Evolutionary conservation across 2,329 filamentous ascomycete genomes (phyloP).

Genomic region (Neofusicoccum sp.): DNA sequence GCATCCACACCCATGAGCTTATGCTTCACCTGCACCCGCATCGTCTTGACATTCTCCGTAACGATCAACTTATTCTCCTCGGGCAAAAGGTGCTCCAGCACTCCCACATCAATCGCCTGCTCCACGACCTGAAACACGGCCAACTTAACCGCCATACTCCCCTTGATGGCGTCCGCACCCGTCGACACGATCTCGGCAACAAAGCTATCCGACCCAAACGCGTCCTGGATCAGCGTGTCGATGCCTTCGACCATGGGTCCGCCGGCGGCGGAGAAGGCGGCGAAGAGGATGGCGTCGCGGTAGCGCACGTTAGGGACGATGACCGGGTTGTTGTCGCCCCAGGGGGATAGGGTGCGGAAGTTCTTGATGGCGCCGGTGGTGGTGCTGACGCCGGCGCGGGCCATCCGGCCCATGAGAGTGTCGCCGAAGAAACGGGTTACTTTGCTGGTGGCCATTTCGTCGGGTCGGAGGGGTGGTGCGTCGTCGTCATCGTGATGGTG

Average conservation of each 20-base stretch:
- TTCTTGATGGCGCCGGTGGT: conserved; percentile 35
- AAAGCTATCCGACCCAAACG: conserved; percentile 36
- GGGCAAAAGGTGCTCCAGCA: conserved; percentile 38
- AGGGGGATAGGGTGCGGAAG: conserved; percentile 33
- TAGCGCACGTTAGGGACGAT: conserved; percentile 40
- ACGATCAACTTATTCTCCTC: conserved; percentile 40
- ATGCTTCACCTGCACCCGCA: conserved; percentile 39
- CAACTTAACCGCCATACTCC: conserved; percentile 32
- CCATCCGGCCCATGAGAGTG: conserved; percentile 37
- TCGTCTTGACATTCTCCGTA: conserved; percentile 35
- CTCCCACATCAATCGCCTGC: conserved; percentile 40
- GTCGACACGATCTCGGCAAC: conserved; percentile 34
- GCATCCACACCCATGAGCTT: conserved; percentile 43
- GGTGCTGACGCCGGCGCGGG: conserved; percentile 34
- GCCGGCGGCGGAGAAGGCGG: conserved; percentile 37
- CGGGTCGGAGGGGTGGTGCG: neutral
- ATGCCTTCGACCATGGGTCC: conserved; percentile 34
- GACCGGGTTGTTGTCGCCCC: conserved; percentile 41
- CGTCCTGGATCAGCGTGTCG: conserved; percentile 27
- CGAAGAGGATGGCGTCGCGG: conserved; percentile 39
- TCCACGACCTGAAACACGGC: conserved; percentile 40
- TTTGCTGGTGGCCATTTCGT: conserved; percentile 27
- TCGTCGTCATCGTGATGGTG: neutral
- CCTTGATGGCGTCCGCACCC: conserved; percentile 30
- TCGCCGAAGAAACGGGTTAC: conserved; percentile 38